Percentiles rank a stretch among this genome's conserved stretches.
Evolutionary conservation across 2,329 filamentous ascomycete genomes (phyloP).

Genomic region (Kalmusia sp.): DNA sequence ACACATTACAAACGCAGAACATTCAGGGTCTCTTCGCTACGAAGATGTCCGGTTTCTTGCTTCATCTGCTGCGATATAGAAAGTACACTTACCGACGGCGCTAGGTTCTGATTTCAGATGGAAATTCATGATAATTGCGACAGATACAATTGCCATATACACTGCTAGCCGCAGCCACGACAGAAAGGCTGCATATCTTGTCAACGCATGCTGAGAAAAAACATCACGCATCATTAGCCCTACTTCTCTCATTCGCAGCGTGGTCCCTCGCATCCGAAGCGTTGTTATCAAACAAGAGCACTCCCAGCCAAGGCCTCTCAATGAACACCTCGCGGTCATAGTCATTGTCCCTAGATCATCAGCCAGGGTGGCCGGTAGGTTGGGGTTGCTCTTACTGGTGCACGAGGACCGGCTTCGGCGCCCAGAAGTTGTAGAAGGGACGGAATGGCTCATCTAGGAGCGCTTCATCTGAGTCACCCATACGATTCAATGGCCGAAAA

Average conservation of each 20-base stretch:
- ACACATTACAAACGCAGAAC: no score
- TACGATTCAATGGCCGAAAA: conserved; percentile 34
- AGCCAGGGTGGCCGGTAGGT: neutral
- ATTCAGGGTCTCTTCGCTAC: no score
- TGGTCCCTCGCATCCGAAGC: conserved; percentile 78
- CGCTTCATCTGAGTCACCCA: conserved; percentile 37
- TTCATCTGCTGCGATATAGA: neutral
- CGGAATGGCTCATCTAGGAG: conserved; percentile 52
- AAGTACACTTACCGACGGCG: conserved; percentile 24
- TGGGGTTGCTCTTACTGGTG: conserved; percentile 41
- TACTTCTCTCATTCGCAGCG: conserved; percentile 78
- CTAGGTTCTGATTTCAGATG: conserved; percentile 80
- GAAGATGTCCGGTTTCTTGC: no score
- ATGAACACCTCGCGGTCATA: conserved; percentile 60
- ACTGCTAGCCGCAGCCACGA: conserved; percentile 89
- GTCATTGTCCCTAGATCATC: conserved; percentile 45
- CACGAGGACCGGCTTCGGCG: conserved; percentile 55
- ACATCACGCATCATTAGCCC: conserved; percentile 8
- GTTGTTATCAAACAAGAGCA: conserved; percentile 76
- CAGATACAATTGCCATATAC: conserved; percentile 88
- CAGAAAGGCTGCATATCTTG: conserved; percentile 68
- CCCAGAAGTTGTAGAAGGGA: conserved; percentile 60
- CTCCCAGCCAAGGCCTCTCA: conserved; percentile 68
- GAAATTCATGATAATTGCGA: conserved; percentile 92
- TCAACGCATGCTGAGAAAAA: conserved; percentile 11